Evolutionary conservation across 139 green algal species (phyloP).

Genomic region (Desmodesmus armatus): DNA sequence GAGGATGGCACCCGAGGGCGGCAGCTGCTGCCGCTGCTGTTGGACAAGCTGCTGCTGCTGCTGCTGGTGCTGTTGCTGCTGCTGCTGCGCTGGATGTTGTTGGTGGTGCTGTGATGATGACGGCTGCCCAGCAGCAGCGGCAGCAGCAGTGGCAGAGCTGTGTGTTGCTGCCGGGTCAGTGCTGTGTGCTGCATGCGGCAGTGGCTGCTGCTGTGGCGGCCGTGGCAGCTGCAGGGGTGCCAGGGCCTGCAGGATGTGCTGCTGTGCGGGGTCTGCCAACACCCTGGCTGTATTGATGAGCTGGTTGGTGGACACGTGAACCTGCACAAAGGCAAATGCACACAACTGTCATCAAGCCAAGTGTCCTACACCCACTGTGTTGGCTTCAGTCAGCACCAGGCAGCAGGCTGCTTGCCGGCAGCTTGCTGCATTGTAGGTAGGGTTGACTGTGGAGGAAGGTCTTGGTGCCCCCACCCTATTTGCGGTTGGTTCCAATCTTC

Average conservation of each 20-base stretch:
- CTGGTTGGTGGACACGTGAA: conserved; percentile 28
- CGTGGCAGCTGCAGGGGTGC: background rate
- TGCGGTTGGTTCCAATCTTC: too few species aligned
- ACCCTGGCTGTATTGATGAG: conserved; percentile 15
- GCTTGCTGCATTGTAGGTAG: too few species aligned
- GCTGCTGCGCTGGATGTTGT: conserved; percentile 3
- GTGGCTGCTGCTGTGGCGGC: background rate
- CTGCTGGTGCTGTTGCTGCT: background rate
- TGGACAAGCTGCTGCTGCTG: conserved; percentile 7
- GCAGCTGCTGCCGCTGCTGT: background rate
- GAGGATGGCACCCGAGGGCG: background rate
- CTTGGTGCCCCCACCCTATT: too few species aligned
- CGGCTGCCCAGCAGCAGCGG: background rate
- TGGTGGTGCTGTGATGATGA: conserved; percentile 18
- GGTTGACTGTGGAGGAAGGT: too few species aligned
- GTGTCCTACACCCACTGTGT: too few species aligned
- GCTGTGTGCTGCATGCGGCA: background rate
- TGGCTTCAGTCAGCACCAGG: too few species aligned
- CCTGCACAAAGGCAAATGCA: too few species aligned
- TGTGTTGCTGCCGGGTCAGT: background rate
- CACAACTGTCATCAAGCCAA: too few species aligned
- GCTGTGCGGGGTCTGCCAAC: background rate
- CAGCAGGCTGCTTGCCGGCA: too few species aligned
- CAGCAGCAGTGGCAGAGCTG: background rate
- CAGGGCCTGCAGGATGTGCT: conserved; percentile 33